Conservation (phyloP, 768 basidiomycete genomes). For the Panaeolus cyanescens region DNA sequence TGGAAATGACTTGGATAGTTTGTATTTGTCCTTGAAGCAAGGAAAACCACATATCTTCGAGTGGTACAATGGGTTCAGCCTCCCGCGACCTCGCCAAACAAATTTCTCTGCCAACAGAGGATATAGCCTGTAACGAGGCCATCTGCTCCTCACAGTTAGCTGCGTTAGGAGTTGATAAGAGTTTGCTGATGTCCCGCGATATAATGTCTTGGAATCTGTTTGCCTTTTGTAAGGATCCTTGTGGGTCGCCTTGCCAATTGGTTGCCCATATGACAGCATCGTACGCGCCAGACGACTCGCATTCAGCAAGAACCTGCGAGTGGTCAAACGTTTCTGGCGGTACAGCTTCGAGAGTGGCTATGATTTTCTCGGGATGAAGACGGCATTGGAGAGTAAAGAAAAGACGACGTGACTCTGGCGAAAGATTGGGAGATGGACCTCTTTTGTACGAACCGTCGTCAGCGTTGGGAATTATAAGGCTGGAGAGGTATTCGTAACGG, state of each 20-base stretch:
- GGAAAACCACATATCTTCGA: slow-evolving; percentile 91
- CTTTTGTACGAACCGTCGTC: slow-evolving; percentile 47
- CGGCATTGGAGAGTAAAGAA: slow-evolving; percentile 78
- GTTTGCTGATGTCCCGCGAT: slow-evolving; percentile 37
- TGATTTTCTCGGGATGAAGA: slow-evolving; percentile 65
- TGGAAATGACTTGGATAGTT: slow-evolving; percentile 63
- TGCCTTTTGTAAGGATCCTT: slow-evolving; percentile 66
- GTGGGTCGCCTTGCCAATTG: slow-evolving; percentile 62
- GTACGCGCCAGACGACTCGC: slow-evolving; percentile 65
- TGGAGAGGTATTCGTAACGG: slow-evolving; percentile 77
- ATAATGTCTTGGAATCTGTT: slow-evolving; percentile 58
- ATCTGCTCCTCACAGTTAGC: slow-evolving; percentile 28
- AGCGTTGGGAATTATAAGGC: slow-evolving; percentile 61
- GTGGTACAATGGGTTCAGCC: slow-evolving; percentile 20
- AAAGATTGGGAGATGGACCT: slow-evolving; percentile 21
- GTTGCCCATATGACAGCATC: slow-evolving; percentile 85
- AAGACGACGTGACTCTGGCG: slow-evolving; percentile 43
- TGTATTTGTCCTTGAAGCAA: slow-evolving; percentile 82
- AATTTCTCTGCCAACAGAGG: slow-evolving; percentile 61
- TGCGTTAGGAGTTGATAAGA: slow-evolving; percentile 21
- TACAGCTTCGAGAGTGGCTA: slow-evolving; percentile 59
- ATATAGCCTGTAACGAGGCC: slow-evolving; percentile 57
- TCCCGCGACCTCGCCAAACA: slow-evolving; percentile 70
- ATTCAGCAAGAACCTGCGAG: slow-evolving; percentile 54
- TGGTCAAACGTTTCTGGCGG: slow-evolving; percentile 58